Evolutionary conservation across 345 rosid genomes (phyloP), one percentile per base, ranked within the genome.

Genomic region (Dipteronia sinensis): DNA sequence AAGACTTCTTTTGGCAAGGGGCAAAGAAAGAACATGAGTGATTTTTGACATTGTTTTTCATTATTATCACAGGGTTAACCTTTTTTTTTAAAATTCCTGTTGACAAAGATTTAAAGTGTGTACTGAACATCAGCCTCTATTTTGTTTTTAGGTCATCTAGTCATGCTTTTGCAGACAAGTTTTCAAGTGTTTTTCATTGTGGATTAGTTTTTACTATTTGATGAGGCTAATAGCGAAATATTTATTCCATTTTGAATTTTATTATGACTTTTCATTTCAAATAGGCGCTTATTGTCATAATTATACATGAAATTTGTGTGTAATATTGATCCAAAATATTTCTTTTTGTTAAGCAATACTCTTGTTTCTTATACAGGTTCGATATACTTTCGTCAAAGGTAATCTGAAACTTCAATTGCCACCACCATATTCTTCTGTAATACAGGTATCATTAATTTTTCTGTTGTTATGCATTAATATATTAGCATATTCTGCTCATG

Each of bases 361-460:
- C 3, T 65, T 72, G 1, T 42, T 55, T 25, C 22, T 20, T 23
- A 44, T 84, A 25, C 84, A 91, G 98, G 98, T 89, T 56, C 89
- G 85, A 22, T 93, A 90, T 84, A 90, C 89, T 4, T 95, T 92
- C 81, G 72, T 78, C 56, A 90, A 90, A 83, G 94, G 96, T 65
- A 77, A 61, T 34, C 82, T 89, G 56, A 87, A 89, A 77, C 88
- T 95, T 82, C 90, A 84, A 71, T 83, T 90, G 96, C 98, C 97
- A 5, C 79, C 91, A 4, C 83, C 82, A 10, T 93, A 85, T 84
- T 93, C 96, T 56, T 61, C 82, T 19, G 84, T 80, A 51, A 92
- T 90, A 77, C 98, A 95, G 98, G 98, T 93, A 86, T 46, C 22
- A 12, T 59, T 31, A 55, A 15, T 62, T 22, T 59, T 19, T 44